Conservation (phyloP, 2,329 filamentous ascomycete genomes). For the Phaeosphaeria sp. region DNA sequence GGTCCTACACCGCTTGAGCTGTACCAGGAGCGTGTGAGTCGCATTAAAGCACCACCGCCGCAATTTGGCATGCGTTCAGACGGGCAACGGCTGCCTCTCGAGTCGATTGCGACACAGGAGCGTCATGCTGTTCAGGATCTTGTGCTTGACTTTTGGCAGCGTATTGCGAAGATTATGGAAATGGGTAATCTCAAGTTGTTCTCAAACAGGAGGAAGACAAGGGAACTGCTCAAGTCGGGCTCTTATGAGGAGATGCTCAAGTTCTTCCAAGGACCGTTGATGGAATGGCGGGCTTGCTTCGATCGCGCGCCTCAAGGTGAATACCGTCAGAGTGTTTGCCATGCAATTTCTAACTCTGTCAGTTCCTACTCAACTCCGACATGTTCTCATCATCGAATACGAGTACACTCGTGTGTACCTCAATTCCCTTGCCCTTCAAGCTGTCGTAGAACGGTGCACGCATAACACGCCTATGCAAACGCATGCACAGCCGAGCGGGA, state of each 20-base stretch:
- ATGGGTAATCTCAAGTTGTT: slow-evolving; percentile 89
- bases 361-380: slow-evolving; percentile 66
- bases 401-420: slow-evolving; percentile 94
- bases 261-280: slow-evolving; percentile 79
- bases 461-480: slow-evolving; percentile 64
- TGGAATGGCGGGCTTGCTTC: slow-evolving; percentile 81
- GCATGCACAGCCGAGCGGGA: slow-evolving; percentile 39
- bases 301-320: slow-evolving; percentile 68
- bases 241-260: slow-evolving; percentile 82
- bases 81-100: slow-evolving; percentile 43
- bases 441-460: slow-evolving; percentile 90
- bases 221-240: slow-evolving; percentile 84
- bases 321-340: slow-evolving; percentile 1
- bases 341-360: slow-evolving; percentile 25
- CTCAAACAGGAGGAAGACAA: slow-evolving; percentile 83
- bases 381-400: slow-evolving; percentile 91
- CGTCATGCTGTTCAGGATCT: slow-evolving; percentile 57
- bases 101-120: slow-evolving; percentile 45
- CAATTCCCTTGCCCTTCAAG: slow-evolving; percentile 92
- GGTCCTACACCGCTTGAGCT: slow-evolving; percentile 41
- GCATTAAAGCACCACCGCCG: slow-evolving; percentile 44
- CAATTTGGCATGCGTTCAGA: slow-evolving; percentile 45
- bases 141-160: slow-evolving; percentile 85
- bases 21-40: slow-evolving; percentile 44
- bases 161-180: slow-evolving; percentile 92